Evolutionary conservation across 768 basidiomycete species (phyloP).

Genomic region (Infundibulicybe gibba): DNA sequence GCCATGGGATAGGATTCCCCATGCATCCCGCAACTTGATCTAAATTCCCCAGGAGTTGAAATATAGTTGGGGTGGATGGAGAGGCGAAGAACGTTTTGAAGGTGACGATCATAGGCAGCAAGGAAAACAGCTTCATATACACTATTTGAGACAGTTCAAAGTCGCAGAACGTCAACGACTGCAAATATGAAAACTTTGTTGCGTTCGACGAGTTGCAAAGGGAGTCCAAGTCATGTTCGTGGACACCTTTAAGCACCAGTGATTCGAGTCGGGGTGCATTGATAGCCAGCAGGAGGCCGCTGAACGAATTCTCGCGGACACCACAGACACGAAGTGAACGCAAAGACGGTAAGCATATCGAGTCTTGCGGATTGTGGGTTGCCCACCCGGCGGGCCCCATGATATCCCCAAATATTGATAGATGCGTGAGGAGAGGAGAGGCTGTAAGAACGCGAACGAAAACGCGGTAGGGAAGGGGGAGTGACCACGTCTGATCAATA

Average conservation of each 20-base stretch:
- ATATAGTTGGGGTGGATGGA: constrained; percentile 17
- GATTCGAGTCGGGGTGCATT: constrained; percentile 34
- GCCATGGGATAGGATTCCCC: constrained; percentile 25
- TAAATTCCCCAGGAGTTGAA: constrained; percentile 20
- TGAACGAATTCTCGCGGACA: constrained; percentile 30
- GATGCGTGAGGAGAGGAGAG: constrained; percentile 27
- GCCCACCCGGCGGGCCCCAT: constrained; percentile 21
- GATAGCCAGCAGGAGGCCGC: constrained; percentile 33
- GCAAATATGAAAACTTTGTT: constrained; percentile 28
- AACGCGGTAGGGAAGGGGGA: constrained; percentile 29
- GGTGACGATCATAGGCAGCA: constrained; percentile 27
- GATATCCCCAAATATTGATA: constrained; percentile 44
- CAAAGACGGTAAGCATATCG: constrained; percentile 30
- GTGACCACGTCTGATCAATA: constrained; percentile 34
- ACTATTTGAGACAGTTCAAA: constrained; percentile 31
- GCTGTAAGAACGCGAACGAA: constrained; percentile 32
- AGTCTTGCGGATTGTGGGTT: constrained; percentile 7
- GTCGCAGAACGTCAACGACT: constrained; percentile 33
- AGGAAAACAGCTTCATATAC: constrained; percentile 23
- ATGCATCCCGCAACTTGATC: background rate
- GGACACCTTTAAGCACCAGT: constrained; percentile 37
- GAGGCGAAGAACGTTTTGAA: constrained; percentile 24
- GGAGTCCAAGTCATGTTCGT: constrained; percentile 36
- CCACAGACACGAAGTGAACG: constrained; percentile 38
- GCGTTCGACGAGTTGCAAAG: constrained; percentile 22